Base-by-base conservation (phyloP, 139 green algal genomes). In the Ostreobium quekettii region DNA sequence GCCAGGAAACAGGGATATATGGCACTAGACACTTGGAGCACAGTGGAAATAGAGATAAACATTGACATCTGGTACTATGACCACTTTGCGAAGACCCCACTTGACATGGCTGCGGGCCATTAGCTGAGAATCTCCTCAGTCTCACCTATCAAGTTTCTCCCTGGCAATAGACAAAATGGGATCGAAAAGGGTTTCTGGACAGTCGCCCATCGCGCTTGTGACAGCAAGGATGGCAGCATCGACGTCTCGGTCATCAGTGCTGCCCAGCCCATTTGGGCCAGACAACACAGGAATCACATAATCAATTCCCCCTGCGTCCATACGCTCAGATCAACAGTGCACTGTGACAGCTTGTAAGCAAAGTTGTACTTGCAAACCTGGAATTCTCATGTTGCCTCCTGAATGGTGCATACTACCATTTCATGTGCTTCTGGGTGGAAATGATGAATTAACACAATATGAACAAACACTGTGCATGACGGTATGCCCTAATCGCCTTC, bases 221-320 rank as follows among this genome's bases (percentile, higher is more conserved):
- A 95, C 61, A 1, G 87, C 80, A 2, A 65, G 63, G 19, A 67
- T 60, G 0, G 82, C 88, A 7, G 83, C 79, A 0, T 33, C 38
- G 3, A 67, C 60, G 11, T 86, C 66, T 1, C 69, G 47, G 0
- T 35, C 6, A 3, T 39, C 35, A 8, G 33, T 1, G n/a, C 74
- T 84, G 47, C 35, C 60, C 24, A 85, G 65, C 8, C 83, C 81
- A 3, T 59, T 8, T 2, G 66, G 53, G 35, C 77, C 80, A 28
- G 66, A 60, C 72, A 87, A 58, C 48, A 71, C 42, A 6, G 22
- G 48, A 2, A 80, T 60, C 37, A 79, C 61, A 1, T 48, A n/a
- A n/a, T n/a, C n/a, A n/a, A n/a, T n/a, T n/a, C n/a, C n/a, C n/a
- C n/a, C n/a, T n/a, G n/a, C n/a, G n/a, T n/a, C n/a, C n/a, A n/a